Evolutionary conservation across 129 eudicot genomes (phyloP).

Genomic region (Solidago caesia): DNA sequence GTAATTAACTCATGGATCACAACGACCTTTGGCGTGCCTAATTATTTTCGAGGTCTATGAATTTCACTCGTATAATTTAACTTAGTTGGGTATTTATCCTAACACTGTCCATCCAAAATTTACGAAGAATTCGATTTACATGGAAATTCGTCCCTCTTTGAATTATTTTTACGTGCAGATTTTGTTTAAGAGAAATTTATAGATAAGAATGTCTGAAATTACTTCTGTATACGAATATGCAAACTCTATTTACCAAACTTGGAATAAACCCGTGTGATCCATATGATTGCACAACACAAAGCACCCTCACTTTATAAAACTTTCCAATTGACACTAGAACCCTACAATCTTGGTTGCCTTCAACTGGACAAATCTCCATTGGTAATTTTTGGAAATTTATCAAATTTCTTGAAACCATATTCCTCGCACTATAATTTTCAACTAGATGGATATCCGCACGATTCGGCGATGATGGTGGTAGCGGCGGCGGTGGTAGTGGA

Average conservation of each 20-base stretch:
- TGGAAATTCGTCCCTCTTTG: not conserved
- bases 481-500: no score
- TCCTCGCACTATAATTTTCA: no score
- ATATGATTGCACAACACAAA: no score
- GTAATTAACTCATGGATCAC: not conserved
- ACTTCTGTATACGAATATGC: no score
- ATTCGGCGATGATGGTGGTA: no score
- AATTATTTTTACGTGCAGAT: not conserved
- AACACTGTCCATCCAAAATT: not conserved
- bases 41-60: not conserved
- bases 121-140: not conserved
- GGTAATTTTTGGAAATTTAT: no score
- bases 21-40: constrained; percentile 8
- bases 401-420: no score
- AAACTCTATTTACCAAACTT: not conserved
- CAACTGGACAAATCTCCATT: no score
- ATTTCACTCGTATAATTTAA: not conserved
- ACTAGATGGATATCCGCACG: no score
- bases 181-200: not conserved
- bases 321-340: no score
- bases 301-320: no score
- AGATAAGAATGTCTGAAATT: not conserved
- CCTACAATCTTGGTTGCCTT: no score
- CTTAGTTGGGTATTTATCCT: constrained; percentile 13
- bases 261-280: not conserved